phyloP scores from a whole-genome alignment of 1,139 yeast species.

The Sugiyamaella paludigena region DNA sequence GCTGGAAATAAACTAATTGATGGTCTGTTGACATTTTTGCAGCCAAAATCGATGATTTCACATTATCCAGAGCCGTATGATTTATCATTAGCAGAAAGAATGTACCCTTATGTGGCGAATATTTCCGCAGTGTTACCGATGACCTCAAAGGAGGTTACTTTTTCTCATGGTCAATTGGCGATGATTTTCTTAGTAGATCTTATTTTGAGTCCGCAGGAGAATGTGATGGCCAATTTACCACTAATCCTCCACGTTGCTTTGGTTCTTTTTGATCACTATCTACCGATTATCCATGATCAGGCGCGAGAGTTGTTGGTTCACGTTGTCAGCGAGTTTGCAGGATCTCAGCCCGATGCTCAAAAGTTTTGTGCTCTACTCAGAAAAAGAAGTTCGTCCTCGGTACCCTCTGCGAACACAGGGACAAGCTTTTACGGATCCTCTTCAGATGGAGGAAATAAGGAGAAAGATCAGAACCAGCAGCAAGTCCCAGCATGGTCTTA shows the following conservation, averaged over 20 bases:
- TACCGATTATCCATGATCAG: slow-evolving; percentile 77
- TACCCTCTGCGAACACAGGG: no score
- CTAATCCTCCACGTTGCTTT: slow-evolving; percentile 78
- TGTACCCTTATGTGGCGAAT: slow-evolving; percentile 73
- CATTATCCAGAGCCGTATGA: slow-evolving; percentile 44
- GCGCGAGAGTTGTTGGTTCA: slow-evolving; percentile 75
- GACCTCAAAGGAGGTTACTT: slow-evolving; percentile 68
- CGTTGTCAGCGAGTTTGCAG: slow-evolving; percentile 60
- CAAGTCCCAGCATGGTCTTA: slow-evolving; percentile 70
- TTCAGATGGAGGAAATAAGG: no score
- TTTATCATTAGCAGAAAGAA: slow-evolving; percentile 30
- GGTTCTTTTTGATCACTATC: slow-evolving; percentile 82
- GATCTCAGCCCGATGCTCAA: slow-evolving; percentile 51
- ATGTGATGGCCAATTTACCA: slow-evolving; percentile 50
- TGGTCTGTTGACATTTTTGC: slow-evolving; percentile 62
- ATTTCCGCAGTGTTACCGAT: slow-evolving; percentile 56
- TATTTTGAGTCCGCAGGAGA: slow-evolving; percentile 47
- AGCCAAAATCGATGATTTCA: slow-evolving; percentile 88
- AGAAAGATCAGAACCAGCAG: not conserved
- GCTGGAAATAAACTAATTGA: slow-evolving; percentile 60
- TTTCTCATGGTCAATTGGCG: slow-evolving; percentile 81
- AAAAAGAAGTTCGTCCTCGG: not conserved
- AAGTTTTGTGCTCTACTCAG: slow-evolving; percentile 17
- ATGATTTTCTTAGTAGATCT: slow-evolving; percentile 81
- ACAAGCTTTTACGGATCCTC: no score